Evolutionary conservation across 129 eudicot genomes (phyloP), one percentile per base, ranked within the genome.

Genomic region (Escallonia herrerae): DNA sequence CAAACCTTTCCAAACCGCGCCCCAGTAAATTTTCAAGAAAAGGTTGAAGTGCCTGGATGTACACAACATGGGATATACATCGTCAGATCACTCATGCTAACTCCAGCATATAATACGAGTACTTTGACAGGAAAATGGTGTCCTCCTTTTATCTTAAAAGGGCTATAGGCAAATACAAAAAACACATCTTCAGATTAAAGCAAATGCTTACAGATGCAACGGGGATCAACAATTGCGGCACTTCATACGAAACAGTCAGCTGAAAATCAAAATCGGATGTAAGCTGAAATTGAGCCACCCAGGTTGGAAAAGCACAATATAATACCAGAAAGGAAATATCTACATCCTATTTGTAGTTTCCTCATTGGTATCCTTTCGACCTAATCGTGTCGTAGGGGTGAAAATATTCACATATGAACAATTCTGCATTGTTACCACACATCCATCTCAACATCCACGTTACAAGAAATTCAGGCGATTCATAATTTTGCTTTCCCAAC

Each of bases 201-300:
- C 43, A 58, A 71, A 48, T 50, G 76, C 95, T 83, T 93, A 94
- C 99, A 58, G 99, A 78, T 75, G 99, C 96, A 77, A 89, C 99
- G 40, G 95, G 97, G 38, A 55, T 63, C 82, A 90, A 65, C 54
- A 90, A 55, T 63, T 76, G 95, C 69, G 99, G 99, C 38, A 94
- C 90, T 80, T 94, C 97, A 63, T 89, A 94, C 40, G 99, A 89
- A 62, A 89, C 97, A 45, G 96, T 86, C 8, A 94, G 97, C 99
- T 94, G 93, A 69, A 74, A 77, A 51, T 52, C 5, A 55, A 49
- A 65, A 65, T 7, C 46, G 7, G 44, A 52, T 46, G 61, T 58
- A 15, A 43, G 8, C 11, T 14, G n/a, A 38, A 14, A 39, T 45
- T 53, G 7, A 53, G 33, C 58, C 22, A 53, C 33, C 58, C 58